These are phyloP conservation scores for Diospyros lotus DNA, from an alignment of 148 eudicot species.

Conservation along the genomic window DNA sequence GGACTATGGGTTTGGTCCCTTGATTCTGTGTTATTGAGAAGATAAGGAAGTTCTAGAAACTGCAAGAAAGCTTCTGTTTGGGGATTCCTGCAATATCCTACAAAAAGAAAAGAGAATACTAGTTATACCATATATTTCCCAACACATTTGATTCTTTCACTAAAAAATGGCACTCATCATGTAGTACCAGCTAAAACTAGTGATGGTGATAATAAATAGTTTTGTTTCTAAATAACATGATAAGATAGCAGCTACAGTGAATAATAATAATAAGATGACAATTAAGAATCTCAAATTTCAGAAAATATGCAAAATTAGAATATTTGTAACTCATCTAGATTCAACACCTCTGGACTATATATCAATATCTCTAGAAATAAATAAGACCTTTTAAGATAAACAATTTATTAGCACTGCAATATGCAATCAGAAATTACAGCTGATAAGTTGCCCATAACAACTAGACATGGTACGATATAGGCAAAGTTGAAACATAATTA, in stretches of 20 bases:
- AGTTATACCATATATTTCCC: too few relatives aligned
- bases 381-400: too few relatives aligned
- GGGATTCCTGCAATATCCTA: too few relatives aligned
- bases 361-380: neutral
- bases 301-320: neutral
- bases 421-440: neutral
- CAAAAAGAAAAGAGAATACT: too few relatives aligned
- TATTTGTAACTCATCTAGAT: neutral
- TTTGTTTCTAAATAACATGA: neutral
- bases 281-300: conserved; percentile 5
- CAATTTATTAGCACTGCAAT: neutral
- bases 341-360: neutral
- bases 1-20: too few relatives aligned
- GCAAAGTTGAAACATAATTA: neutral
- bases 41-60: too few relatives aligned
- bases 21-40: too few relatives aligned
- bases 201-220: neutral
- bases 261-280: neutral
- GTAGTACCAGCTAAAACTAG: neutral
- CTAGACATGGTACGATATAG: too few relatives aligned
- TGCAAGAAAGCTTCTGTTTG: too few relatives aligned
- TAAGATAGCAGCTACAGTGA: neutral
- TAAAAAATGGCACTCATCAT: too few relatives aligned
- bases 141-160: too few relatives aligned
- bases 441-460: neutral